Evolutionary conservation across 139 green algal genomes (phyloP), one percentile per base, ranked within the genome.

Genomic region (Haematococcus sp.): DNA sequence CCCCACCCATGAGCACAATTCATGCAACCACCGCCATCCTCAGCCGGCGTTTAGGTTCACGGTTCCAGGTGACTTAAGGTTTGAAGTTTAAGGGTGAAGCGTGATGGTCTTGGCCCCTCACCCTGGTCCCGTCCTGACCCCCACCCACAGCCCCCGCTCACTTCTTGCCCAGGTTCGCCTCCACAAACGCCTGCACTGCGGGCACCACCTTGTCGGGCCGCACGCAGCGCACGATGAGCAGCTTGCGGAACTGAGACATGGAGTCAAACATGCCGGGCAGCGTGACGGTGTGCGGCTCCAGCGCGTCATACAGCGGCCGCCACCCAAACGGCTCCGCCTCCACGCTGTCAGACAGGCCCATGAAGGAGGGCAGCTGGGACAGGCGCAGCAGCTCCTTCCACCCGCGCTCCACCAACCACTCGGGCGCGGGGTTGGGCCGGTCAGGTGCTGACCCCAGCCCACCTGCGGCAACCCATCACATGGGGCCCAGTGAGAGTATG

Each of bases 201-300:
- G 83, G 82, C 27, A 90, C 75, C 30, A 94, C 83, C 82, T 92
- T 92, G 81, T 94, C 89, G n/a, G 87, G 87, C 25, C 89, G 76
- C 13, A 92, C 66, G 68, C 84, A 90, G 19, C 83, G 79, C 22
- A 91, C 63, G 34, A 91, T 85, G 27, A 91, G 81, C 22, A 91
- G 70, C 79, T 89, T 89, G 28, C 78, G 82, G 78, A 91, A 91
- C 15, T 19, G 7, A 3, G 27, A 22, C 9, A 87, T 59, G n/a
- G 70, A 80, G 77, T 81, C 77, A 40, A 76, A 81, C 19, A 80
- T 56, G 23, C 76, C 77, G 20, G 87, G 86, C 44, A 94, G 56
- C 28, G 68, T 56, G 2, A 70, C 78, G 19, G 75, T 84, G 76
- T 90, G 84, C 28, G 89, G 89, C 51, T 91, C 80, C 17, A 49